Conservation (phyloP, 306 rosid genomes). For the Sicyos edulis region DNA sequence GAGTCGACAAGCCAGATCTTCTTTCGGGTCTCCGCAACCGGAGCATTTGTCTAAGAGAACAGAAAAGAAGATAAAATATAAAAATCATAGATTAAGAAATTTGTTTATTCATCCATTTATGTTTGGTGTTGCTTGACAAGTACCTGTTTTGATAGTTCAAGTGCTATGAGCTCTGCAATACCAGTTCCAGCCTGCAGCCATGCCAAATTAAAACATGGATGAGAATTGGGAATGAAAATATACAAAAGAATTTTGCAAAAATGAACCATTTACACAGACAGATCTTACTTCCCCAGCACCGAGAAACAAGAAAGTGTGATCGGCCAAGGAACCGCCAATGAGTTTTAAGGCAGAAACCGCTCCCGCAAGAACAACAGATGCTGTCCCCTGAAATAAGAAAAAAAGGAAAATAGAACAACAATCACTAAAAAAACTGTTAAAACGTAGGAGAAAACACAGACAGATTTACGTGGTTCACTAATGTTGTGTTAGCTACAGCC, state of each 20-base stretch:
- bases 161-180: conserved; percentile 91
- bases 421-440: no score
- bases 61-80: conserved; percentile 3
- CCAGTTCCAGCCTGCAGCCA: conserved; percentile 84
- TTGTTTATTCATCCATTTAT: conserved; percentile 11
- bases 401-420: no score
- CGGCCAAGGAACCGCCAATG: conserved; percentile 63
- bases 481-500: no score
- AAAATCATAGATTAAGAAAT: background rate
- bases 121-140: background rate
- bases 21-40: conserved; percentile 76
- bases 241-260: no score
- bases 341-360: conserved; percentile 78
- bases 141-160: conserved; percentile 76
- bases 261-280: background rate
- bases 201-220: conserved; percentile 11
- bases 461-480: no score
- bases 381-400: conserved; percentile 69
- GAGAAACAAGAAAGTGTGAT: conserved; percentile 83
- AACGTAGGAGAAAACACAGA: no score
- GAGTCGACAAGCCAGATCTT: conserved; percentile 93
- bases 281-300: conserved; percentile 87
- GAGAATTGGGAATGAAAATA: background rate
- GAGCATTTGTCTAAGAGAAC: conserved; percentile 47
- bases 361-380: conserved; percentile 91